Evolutionary conservation across 345 rosid genomes (phyloP), one percentile per base, ranked within the genome.

Genomic region (Atalantia buxifolia): DNA sequence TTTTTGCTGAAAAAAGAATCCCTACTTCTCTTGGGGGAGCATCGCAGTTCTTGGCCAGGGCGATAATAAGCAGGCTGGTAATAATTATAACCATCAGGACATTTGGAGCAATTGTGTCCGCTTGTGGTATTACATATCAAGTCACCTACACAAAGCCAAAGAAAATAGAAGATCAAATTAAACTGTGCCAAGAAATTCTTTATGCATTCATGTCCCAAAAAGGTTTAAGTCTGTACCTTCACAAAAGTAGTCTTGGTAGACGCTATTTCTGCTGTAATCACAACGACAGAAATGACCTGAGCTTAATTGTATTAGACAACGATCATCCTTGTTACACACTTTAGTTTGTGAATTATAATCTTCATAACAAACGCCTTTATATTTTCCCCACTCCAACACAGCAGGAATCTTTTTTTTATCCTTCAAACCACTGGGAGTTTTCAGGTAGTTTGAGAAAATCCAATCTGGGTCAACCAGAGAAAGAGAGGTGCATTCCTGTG

Each of bases 31-130:
- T 1, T 50, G 5, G 65, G 5, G 30, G 33, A 9, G 33, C 65
- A 61, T 61, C 1, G 0, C 18, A 0, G 57, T 53, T 18, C 7
- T 53, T 16, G 33, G 65, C 0, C 7, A 61, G 65, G 25, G 0
- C 10, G 7, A 27, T 10, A 27, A 12, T 0, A 42, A 42, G 0
- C 14, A 42, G 4, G 3, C 16, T 0, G 1, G 14, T 0, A 5
- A 25, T 8, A 4, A 13, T 45, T 1, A 63, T 63, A 63, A 63
- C 36, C 66, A 28, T 4, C 21, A 13, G 66, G 66, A 28, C 66
- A 28, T 14, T 63, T 2, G 35, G 33, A 28, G 36, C 66, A 63
- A 28, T 63, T 14, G 9, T 28, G 18, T 16, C 36, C 66, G 36
- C 36, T 63, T 14, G 66, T 28, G 66, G 66, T 63, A 16, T 28